Evolutionary conservation across 805 yeast genomes (phyloP).

Genomic region (Kockiozyma suomiensis): DNA sequence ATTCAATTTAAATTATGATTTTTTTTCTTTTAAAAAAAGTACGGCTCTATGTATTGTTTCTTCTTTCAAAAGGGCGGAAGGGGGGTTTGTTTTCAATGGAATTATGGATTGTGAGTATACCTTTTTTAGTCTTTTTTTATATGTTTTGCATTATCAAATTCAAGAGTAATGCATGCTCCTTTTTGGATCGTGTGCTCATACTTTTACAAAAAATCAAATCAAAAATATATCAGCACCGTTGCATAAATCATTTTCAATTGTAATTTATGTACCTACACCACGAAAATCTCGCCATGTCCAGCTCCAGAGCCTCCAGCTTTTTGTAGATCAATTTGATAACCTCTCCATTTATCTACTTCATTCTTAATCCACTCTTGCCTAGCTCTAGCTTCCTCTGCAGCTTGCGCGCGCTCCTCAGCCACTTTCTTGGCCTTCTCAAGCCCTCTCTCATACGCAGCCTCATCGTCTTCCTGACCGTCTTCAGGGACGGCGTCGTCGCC

Average conservation of each 20-base stretch:
- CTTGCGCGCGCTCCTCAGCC: slow-evolving; percentile 7
- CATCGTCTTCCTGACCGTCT: slow-evolving; percentile 21
- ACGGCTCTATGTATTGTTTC: too few species aligned
- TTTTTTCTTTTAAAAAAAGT: too few species aligned
- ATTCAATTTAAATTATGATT: too few species aligned
- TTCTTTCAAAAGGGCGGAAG: too few species aligned
- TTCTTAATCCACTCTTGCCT: slow-evolving; percentile 22
- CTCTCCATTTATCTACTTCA: slow-evolving; percentile 32
- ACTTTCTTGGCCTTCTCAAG: slow-evolving; percentile 9
- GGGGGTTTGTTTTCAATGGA: too few species aligned
- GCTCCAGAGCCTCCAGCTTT: slow-evolving; percentile 22
- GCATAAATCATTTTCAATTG: too few species aligned
- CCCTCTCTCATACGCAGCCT: slow-evolving; percentile 16
- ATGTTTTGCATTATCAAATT: too few species aligned
- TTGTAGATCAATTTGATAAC: slow-evolving; percentile 25
- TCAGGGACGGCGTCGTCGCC: slow-evolving; percentile 17
- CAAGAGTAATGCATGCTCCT: too few species aligned
- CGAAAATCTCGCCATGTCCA: slow-evolving; percentile 29
- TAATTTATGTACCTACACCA: slow-evolving; percentile 5
- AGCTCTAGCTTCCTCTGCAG: slow-evolving; percentile 11
- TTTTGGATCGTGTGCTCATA: too few species aligned
- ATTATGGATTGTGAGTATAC: not conserved
- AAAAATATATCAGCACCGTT: too few species aligned
- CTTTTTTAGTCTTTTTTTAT: not conserved
- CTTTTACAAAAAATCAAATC: too few species aligned